A percentile compares a stretch with the other conserved stretches of the same genome.
Conservation (phyloP, 371 early-diverging fungal species). For the Mortierella sp. region DNA sequence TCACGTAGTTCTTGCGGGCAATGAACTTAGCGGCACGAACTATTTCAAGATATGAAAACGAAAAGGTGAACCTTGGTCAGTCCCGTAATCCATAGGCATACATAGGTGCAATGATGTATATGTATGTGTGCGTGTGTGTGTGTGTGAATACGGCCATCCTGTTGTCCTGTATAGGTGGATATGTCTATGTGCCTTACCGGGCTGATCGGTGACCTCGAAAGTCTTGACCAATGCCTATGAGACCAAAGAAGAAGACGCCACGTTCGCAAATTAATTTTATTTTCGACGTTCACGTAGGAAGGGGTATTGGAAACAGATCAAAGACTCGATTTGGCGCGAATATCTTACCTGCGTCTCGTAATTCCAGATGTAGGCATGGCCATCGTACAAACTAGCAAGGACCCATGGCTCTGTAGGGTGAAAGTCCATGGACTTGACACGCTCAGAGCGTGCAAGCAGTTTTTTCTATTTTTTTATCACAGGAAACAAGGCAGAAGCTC, state of each 20-base stretch:
- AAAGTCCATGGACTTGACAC: conserved; percentile 99
- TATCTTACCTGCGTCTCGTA: conserved; percentile 94
- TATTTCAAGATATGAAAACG: conserved; percentile 21
- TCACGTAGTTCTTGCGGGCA: conserved; percentile 96
- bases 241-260: background rate
- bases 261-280: conserved; percentile 4
- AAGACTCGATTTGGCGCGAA: background rate
- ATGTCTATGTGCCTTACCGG: conserved; percentile 64
- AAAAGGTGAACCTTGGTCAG: background rate
- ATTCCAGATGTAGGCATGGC: conserved; percentile 98
- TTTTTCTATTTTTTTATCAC: conserved; percentile 66
- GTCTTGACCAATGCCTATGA: conserved; percentile 93
- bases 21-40: conserved; percentile 98
- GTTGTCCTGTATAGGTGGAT: background rate
- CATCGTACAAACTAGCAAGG: conserved; percentile 97
- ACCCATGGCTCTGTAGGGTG: conserved; percentile 99
- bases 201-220: conserved; percentile 94
- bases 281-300: background rate
- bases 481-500: background rate
- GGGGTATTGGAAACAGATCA: background rate
- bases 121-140: background rate
- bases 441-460: conserved; percentile 91
- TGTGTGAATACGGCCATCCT: background rate
- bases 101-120: background rate
- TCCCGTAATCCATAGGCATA: background rate